Evolutionary conservation across 208 protist genomes (phyloP).

Genomic region (Leishmania amazonensis): DNA sequence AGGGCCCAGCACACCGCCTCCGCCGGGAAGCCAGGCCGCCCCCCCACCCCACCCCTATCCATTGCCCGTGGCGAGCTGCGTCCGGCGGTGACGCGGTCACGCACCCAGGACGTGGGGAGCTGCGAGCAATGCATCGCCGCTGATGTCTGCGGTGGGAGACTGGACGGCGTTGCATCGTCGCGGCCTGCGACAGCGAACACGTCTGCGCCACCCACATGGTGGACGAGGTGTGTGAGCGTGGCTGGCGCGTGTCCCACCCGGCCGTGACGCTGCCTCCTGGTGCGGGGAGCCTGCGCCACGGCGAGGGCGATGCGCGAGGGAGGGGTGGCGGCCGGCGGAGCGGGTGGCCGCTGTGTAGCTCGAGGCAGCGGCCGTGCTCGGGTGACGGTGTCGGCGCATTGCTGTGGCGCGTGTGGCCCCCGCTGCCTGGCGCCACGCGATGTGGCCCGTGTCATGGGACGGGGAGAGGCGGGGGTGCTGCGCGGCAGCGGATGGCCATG

Average conservation of each 20-base stretch:
- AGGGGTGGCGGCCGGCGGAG: no score
- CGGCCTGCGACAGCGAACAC: background rate
- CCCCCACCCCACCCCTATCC: background rate
- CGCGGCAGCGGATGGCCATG: background rate
- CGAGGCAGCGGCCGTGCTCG: background rate
- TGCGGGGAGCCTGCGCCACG: background rate
- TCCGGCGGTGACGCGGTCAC: background rate
- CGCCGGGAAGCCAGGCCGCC: background rate
- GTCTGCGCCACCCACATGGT: background rate
- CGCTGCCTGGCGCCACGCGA: no score
- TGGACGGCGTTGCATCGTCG: background rate
- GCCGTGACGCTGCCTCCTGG: background rate
- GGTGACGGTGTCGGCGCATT: background rate
- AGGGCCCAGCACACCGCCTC: background rate
- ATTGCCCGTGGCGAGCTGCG: background rate
- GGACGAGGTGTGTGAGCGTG: background rate
- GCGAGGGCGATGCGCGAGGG: background rate
- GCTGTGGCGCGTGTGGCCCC: background rate
- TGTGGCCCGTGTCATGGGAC: background rate
- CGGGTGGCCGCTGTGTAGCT: background rate
- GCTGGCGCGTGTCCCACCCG: background rate
- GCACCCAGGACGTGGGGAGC: background rate
- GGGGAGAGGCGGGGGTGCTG: background rate
- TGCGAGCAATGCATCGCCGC: background rate
- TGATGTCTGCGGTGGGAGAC: background rate